Conservation (phyloP, 1,284 basidiomycete genomes). For the Heterobasidion parviporum region DNA sequence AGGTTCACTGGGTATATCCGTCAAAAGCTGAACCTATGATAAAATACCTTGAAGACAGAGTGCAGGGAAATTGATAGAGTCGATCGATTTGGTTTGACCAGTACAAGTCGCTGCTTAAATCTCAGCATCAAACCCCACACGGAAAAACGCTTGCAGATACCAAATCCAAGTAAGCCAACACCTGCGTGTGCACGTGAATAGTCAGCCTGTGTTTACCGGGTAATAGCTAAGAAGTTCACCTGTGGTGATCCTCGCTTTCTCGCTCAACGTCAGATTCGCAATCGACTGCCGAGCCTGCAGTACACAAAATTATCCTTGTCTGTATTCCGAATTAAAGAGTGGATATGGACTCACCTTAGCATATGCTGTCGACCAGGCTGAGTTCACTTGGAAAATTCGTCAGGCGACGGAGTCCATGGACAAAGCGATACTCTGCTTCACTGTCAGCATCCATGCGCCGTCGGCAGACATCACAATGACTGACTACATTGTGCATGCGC, state of each 20-base stretch:
- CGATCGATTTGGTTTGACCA: constrained; percentile 58
- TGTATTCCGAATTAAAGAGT: neutral
- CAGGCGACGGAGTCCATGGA: neutral
- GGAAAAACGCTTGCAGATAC: neutral
- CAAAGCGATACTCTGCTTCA: neutral
- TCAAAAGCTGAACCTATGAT: neutral
- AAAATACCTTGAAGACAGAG: constrained; percentile 55
- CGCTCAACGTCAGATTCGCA: constrained; percentile 37
- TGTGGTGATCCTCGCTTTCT: constrained; percentile 52
- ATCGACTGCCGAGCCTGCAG: constrained; percentile 36
- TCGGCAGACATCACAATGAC: neutral
- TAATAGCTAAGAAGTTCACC: constrained; percentile 22
- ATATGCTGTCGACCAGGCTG: constrained; percentile 48
- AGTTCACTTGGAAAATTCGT: constrained; percentile 13
- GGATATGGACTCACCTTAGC: constrained; percentile 28
- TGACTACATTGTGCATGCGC: neutral
- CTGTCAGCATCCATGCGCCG: neutral
- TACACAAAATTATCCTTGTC: neutral
- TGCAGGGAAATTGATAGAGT: constrained; percentile 54
- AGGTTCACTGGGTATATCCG: neutral
- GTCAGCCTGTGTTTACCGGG: neutral
- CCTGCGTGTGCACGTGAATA: neutral
- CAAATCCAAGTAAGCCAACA: neutral
- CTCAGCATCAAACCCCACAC: neutral
- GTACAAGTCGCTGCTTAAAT: constrained; percentile 42